These are phyloP conservation scores for Flaveria trinervia DNA, from an alignment of 129 eudicot genomes.

Conservation along the genomic window DNA sequence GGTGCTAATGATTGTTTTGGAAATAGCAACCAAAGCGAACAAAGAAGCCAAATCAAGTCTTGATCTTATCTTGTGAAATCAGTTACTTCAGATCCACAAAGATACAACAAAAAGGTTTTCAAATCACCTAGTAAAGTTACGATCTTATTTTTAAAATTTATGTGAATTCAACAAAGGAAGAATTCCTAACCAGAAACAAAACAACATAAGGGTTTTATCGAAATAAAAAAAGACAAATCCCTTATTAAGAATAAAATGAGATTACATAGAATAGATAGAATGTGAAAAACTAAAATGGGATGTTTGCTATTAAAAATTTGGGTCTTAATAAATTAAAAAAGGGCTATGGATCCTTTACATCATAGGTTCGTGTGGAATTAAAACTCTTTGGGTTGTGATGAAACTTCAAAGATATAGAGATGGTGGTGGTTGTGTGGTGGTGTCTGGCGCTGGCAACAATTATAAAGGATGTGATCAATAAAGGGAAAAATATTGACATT, in stretches of 20 bases:
- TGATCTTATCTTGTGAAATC: too few relatives aligned
- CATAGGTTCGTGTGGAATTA: conserved; percentile 29
- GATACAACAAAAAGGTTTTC: conserved; percentile 11
- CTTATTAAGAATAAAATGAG: not conserved
- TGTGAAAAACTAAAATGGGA: conserved; percentile 59
- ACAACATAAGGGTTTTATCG: conserved; percentile 2
- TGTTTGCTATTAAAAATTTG: not conserved
- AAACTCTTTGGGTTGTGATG: not conserved
- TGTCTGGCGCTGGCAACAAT: too few relatives aligned
- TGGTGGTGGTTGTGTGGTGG: too few relatives aligned
- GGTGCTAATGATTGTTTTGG: too few relatives aligned
- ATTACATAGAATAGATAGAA: conserved; percentile 14
- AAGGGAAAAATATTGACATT: too few relatives aligned
- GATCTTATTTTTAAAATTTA: conserved; percentile 22
- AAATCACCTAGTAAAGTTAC: conserved; percentile 45
- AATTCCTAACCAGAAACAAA: conserved; percentile 51
- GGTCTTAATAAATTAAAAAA: conserved; percentile 12
- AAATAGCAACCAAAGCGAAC: too few relatives aligned
- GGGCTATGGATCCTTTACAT: conserved; percentile 31
- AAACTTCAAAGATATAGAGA: too few relatives aligned
- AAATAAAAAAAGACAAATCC: not conserved
- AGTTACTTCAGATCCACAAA: not conserved
- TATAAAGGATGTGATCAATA: too few relatives aligned
- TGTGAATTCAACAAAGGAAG: conserved; percentile 37
- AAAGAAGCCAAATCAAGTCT: too few relatives aligned